A percentile compares a stretch with the other conserved stretches of the same genome.
These are phyloP conservation scores for Solanum virginianum DNA, from an alignment of 257 asterid species.

Conservation along the genomic window DNA sequence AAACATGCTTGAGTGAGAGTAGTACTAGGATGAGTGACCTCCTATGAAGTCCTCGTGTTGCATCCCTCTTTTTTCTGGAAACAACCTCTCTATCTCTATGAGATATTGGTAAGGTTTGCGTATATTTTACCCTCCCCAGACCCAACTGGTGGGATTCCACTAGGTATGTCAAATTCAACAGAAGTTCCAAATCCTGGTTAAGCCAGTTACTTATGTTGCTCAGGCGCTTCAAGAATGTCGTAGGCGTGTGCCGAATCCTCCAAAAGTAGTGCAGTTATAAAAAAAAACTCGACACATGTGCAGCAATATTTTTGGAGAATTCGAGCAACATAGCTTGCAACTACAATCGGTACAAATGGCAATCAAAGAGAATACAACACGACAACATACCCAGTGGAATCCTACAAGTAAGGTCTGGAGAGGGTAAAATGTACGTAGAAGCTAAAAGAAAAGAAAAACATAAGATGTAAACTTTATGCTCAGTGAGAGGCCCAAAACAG, in stretches of 20 bases:
- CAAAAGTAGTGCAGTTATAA: not conserved
- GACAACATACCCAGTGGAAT: too few species aligned
- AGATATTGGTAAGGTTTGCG: too few species aligned
- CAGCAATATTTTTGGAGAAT: not conserved
- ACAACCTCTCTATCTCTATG: too few species aligned
- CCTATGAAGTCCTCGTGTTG: too few species aligned
- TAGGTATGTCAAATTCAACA: not conserved
- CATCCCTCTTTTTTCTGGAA: too few species aligned
- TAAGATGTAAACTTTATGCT: not conserved
- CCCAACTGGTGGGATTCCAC: too few species aligned
- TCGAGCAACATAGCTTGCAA: not conserved
- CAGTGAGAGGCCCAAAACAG: not conserved
- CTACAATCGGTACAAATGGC: not conserved
- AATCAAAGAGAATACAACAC: not conserved
- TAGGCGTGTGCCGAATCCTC: rapidly evolving
- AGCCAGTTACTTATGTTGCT: not conserved
- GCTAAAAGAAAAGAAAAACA: not conserved
- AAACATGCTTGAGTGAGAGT: too few species aligned
- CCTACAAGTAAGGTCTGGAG: too few species aligned
- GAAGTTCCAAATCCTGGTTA: not conserved
- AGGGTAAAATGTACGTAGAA: too few species aligned
- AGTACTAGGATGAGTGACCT: too few species aligned
- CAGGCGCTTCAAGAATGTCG: not conserved
- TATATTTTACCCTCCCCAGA: too few species aligned
- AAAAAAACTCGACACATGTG: not conserved